Evolutionary conservation across 495 filamentous ascomycete species (phyloP), one percentile per base, ranked within the genome.

Genomic region (Neurospora cerealis): DNA sequence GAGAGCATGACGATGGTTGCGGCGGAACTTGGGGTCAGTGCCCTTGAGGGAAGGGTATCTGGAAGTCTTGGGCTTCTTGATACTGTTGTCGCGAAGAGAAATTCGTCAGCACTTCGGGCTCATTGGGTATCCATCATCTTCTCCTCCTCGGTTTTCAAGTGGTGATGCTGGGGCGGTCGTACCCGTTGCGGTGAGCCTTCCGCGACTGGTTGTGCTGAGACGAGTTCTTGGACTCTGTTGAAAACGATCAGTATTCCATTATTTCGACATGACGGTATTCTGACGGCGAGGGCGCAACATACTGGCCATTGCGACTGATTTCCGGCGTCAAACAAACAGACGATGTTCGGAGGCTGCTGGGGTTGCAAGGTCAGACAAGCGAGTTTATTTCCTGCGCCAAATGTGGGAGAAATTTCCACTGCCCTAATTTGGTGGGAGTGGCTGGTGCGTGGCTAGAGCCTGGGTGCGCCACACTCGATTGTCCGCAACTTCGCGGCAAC

Each of bases 51-150:
- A 98, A 77, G 96, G 96, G 88, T 99, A 99, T 89, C 96, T 89
- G 86, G 95, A 89, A 83, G 96, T 98, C 89, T 97, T 98, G 69
- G 96, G 96, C 91, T 97, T 98, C 93, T 98, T 98, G 91, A 99
- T 98, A 88, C 96, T 97, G 84, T 41, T 77, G 44, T 44, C 38
- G 39, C 32, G n/a, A 70, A 39, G 13, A 73, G 5, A 71, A 28
- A n/a, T 72, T 15, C 15, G 71, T 80, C 70, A 79, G 78, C 71
- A 34, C 24, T 72, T 40, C 40, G 41, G 44, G 77, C 69, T 69
- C 40, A 74, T 11, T 28, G 40, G 69, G n/a, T 72, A 69, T 37
- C 19, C 28, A 21, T 71, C 13, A 32, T 11, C 38, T 70, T 5
- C 11, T 37, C 9, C 28, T 11, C 17, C 15, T 46, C 24, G 42